Evolutionary conservation across 371 early-diverging fungal species (phyloP).

Genomic region (Haplosporangium sp.): DNA sequence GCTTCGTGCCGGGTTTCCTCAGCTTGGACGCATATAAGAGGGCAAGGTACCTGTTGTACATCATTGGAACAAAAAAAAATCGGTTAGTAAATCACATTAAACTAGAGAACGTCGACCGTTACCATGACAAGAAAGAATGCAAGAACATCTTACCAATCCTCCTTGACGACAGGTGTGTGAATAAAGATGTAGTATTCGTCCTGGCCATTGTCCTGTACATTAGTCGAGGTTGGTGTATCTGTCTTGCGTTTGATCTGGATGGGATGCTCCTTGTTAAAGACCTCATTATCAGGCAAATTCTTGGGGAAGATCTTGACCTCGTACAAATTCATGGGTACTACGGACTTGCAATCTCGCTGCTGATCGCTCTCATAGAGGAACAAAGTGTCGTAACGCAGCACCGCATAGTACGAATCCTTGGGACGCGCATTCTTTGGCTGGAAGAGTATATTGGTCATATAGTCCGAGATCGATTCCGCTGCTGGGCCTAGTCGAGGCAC

Average conservation of each 20-base stretch:
- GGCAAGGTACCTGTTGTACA: constrained; percentile 75
- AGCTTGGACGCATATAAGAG: constrained; percentile 56
- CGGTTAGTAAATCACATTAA: constrained; percentile 22
- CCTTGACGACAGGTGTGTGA: constrained; percentile 79
- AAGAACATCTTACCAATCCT: constrained; percentile 80
- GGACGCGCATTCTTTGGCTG: constrained; percentile 53
- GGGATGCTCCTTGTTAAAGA: constrained; percentile 65
- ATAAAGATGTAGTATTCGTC: constrained; percentile 67
- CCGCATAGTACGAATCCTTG: constrained; percentile 76
- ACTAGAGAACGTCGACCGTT: background rate
- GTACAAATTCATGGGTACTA: constrained; percentile 75
- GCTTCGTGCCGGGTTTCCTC: constrained; percentile 47
- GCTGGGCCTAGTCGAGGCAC: constrained; percentile 48
- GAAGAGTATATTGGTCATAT: constrained; percentile 54
- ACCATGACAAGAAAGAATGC: constrained; percentile 39
- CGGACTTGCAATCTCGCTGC: constrained; percentile 81
- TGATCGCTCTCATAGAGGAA: constrained; percentile 88
- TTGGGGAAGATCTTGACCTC: constrained; percentile 74
- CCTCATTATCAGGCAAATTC: constrained; percentile 67
- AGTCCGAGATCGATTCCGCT: constrained; percentile 51
- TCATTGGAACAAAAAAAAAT: constrained; percentile 50
- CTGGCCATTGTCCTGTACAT: constrained; percentile 33
- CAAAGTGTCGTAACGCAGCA: constrained; percentile 82
- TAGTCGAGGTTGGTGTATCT: constrained; percentile 14
- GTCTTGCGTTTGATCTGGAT: constrained; percentile 60